phyloP scores from a whole-genome alignment of 2,329 filamentous ascomycete genomes.

The Penicillium crustosum region DNA sequence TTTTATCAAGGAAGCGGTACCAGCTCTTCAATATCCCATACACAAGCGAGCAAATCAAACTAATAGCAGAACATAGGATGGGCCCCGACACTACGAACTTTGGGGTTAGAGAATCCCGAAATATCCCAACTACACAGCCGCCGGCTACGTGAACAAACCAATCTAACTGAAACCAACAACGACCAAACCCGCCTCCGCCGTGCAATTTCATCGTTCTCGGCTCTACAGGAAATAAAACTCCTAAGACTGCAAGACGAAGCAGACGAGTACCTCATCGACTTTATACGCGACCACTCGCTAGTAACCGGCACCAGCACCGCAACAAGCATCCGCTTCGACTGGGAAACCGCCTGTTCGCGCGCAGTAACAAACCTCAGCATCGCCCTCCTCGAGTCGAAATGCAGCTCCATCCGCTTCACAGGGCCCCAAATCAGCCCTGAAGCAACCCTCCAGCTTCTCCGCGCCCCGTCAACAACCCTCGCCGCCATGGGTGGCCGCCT shows the following conservation, averaged over 20 bases:
- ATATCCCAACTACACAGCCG: constrained; percentile 31
- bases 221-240: constrained; percentile 64
- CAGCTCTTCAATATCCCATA: constrained; percentile 17
- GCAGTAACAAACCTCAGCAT: constrained; percentile 59
- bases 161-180: constrained; percentile 51
- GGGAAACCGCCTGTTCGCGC: constrained; percentile 63
- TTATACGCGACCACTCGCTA: constrained; percentile 49
- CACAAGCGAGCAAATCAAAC: constrained; percentile 11
- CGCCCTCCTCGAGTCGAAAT: constrained; percentile 57
- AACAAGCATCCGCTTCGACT: constrained; percentile 55
- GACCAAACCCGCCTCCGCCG: constrained; percentile 55
- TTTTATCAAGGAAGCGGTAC: constrained; percentile 43
- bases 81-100: constrained; percentile 24
- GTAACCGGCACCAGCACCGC: constrained; percentile 27
- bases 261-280: constrained; percentile 55
- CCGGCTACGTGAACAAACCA: constrained; percentile 40
- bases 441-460: constrained; percentile 54
- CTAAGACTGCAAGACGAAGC: constrained; percentile 61
- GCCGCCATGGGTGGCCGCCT: constrained; percentile 56
- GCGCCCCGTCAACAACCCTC: constrained; percentile 50
- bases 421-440: constrained; percentile 63
- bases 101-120: constrained; percentile 22
- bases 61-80: constrained; percentile 32
- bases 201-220: constrained; percentile 58
- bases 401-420: constrained; percentile 60